phyloP scores from a whole-genome alignment of 1,284 basidiomycete species.

The Fomitiporia mediterranea region DNA sequence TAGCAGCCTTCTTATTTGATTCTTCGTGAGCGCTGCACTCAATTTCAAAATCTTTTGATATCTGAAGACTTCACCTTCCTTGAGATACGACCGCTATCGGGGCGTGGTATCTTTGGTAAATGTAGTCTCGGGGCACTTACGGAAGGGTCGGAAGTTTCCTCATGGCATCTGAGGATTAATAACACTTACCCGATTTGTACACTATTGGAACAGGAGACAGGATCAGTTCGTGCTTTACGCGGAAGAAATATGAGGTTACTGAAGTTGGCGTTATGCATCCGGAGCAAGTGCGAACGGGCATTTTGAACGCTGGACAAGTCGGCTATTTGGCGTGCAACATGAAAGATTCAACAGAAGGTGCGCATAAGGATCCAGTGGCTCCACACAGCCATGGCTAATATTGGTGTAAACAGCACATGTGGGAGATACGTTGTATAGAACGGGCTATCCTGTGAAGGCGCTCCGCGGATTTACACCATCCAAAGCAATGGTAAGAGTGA shows the following conservation, averaged over 20 bases:
- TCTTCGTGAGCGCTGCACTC: conserved; percentile 58
- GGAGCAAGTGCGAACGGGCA: conserved; percentile 70
- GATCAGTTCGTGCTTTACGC: conserved; percentile 81
- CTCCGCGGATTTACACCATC: conserved; percentile 91
- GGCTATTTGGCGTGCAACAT: conserved; percentile 93
- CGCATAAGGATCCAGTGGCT: conserved; percentile 7
- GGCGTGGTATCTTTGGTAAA: conserved; percentile 93
- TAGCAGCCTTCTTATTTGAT: conserved; percentile 92
- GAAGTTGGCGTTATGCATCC: conserved; percentile 94
- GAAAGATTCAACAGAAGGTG: conserved; percentile 97
- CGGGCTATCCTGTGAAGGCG: conserved; percentile 73
- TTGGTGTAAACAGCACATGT: conserved; percentile 61
- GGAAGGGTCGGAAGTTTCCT: conserved; percentile 34
- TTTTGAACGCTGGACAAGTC: conserved; percentile 84
- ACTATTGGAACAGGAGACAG: conserved; percentile 83
- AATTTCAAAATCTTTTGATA: conserved; percentile 1
- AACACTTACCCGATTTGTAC: neutral
- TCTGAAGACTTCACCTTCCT: conserved; percentile 6
- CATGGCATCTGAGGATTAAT: neutral
- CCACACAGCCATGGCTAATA: neutral
- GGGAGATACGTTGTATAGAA: conserved; percentile 88
- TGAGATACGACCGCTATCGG: conserved; percentile 92
- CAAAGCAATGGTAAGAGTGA: conserved; percentile 78
- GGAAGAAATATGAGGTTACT: conserved; percentile 88
- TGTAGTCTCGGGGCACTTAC: conserved; percentile 52